Evolutionary conservation across 495 filamentous ascomycete species (phyloP).

Genomic region (Daldinia bambusicola): DNA sequence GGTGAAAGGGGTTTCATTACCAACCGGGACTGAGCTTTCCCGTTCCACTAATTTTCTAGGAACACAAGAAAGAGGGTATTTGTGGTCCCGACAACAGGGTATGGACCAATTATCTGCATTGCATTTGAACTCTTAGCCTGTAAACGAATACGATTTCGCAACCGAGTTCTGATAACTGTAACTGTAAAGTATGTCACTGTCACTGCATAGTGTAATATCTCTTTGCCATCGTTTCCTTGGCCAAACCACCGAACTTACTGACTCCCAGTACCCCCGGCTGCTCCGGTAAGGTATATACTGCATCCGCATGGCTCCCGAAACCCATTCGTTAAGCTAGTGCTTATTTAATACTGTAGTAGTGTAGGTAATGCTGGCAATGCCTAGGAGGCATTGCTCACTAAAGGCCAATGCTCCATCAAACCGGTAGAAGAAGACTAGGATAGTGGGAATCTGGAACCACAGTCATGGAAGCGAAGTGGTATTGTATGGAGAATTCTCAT

Average conservation of each 20-base stretch:
- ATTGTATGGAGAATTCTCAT: background rate
- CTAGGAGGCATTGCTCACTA: background rate
- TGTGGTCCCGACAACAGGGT: background rate
- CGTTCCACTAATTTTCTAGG: background rate
- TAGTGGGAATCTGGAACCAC: background rate
- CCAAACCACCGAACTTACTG: too few relatives aligned
- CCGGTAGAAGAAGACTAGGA: background rate
- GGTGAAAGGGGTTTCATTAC: slow-evolving; percentile 1
- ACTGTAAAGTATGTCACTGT: too few relatives aligned
- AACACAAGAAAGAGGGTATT: background rate
- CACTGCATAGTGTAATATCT: background rate
- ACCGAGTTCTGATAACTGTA: background rate
- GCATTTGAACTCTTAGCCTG: background rate
- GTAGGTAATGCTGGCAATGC: too few relatives aligned
- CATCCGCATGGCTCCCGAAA: too few relatives aligned
- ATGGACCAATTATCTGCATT: background rate
- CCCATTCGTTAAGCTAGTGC: background rate
- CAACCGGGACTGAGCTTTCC: background rate
- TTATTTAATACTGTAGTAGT: background rate
- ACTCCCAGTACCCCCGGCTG: too few relatives aligned
- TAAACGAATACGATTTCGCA: background rate
- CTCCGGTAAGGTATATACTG: background rate
- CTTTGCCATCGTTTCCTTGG: too few relatives aligned
- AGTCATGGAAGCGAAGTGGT: background rate
- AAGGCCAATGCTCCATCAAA: too few relatives aligned